A percentile compares a stretch with the other conserved stretches of the same genome.
Evolutionary conservation across 345 rosid species (phyloP).

Genomic region (Trapa incisa): DNA sequence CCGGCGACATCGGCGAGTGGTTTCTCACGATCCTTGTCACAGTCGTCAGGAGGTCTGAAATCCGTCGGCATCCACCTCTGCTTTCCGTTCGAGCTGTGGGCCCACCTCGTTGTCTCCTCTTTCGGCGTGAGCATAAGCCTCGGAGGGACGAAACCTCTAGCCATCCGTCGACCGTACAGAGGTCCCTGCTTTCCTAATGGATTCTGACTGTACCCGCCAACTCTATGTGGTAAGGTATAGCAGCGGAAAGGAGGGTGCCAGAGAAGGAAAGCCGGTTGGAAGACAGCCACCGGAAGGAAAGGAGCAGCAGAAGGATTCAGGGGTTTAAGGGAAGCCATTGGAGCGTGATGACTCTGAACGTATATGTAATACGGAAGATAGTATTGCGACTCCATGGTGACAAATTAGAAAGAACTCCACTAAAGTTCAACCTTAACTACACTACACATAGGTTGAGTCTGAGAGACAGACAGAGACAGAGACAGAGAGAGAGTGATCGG

Average conservation of each 20-base stretch:
- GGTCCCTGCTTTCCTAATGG: background rate
- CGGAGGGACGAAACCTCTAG: background rate
- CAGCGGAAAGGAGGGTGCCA: background rate
- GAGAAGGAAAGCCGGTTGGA: background rate
- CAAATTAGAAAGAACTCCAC: no score
- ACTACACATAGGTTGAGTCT: background rate
- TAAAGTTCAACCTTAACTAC: background rate
- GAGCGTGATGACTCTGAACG: background rate
- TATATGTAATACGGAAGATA: background rate
- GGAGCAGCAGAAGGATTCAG: background rate
- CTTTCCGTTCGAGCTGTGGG: background rate
- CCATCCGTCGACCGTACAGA: background rate
- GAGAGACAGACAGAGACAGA: background rate
- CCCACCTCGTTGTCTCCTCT: background rate
- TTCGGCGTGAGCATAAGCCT: background rate
- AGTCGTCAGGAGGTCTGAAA: background rate
- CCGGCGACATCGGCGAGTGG: background rate
- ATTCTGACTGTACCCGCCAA: background rate
- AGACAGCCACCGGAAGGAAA: background rate
- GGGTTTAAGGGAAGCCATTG: background rate
- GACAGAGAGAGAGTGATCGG: no score
- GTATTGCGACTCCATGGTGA: background rate
- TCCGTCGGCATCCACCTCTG: background rate
- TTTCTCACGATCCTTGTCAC: background rate
- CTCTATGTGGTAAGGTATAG: background rate